Base-by-base conservation (phyloP, 2,329 filamentous ascomycete genomes). In the Ceratocystis huliohia region DNA sequence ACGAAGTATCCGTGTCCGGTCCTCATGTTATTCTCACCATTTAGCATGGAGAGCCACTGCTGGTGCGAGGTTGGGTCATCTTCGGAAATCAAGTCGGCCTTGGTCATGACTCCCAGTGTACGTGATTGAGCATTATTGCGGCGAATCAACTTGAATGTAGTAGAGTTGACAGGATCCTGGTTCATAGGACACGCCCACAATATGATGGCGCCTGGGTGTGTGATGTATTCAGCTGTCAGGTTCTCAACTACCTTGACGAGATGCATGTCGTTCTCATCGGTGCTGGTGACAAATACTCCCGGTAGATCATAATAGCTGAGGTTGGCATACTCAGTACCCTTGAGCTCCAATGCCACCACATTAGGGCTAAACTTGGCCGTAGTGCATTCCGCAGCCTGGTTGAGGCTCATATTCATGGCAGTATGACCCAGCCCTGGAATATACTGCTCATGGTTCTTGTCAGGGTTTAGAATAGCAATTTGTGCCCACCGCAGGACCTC, bases 251-350 rank as follows among this genome's bases (percentile, higher is more conserved):
- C 84, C 0, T 81, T 78, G 13, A 92, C 87, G 0, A 93, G 77
- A 66, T 88, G 88, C 8, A 82, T 79, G 17, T 92, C 85, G 2
- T 83, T 78, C 6, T 82, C 81, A 6, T 84, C 79, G 1, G 84
- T 83, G 0, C 86, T 81, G 6, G 87, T 87, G 22, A 85, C 84
- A 69, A 96, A 93, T 0, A 95, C 84, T 0, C 91, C 91, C 0
- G 91, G 91, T 0, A 96, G 79, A 68, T 96, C 91, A 68, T 89
- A 93, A 71, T 96, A 95, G 0, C 87, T 90, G 0, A 96, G 73
- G 5, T 89, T 85, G 0, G 89, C 87, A 0, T 93, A 80, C 0
- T 79, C 80, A 0, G 88, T 88, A 0, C 87, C 88, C 0, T 84
- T 84, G 30, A 96, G 91, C 64, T 91, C 83, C 0, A 96, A 78